These are phyloP conservation scores for Fonsecaea pugnacius DNA, from an alignment of 2,329 filamentous ascomycete species.

Conservation along the genomic window DNA sequence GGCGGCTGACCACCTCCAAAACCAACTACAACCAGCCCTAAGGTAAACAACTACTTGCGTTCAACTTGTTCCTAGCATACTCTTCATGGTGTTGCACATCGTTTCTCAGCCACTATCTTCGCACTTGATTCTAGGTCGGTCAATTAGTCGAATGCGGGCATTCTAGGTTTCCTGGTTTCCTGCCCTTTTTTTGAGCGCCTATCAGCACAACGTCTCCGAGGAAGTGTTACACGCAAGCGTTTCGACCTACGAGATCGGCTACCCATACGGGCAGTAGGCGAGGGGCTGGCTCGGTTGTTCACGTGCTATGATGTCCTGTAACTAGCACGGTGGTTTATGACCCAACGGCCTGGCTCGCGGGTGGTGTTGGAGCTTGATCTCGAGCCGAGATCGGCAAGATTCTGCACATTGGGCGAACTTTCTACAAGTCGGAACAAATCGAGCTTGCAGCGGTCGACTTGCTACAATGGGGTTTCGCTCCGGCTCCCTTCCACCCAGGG, in stretches of 20 bases:
- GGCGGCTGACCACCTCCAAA: neutral
- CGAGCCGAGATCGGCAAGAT: neutral
- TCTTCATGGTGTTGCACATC: neutral
- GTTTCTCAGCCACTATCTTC: neutral
- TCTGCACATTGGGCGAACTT: neutral
- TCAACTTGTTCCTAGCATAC: neutral
- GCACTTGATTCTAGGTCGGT: neutral
- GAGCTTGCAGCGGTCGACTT: neutral
- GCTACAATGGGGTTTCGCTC: neutral
- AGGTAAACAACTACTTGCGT: neutral
- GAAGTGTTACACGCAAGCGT: neutral
- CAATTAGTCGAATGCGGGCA: neutral
- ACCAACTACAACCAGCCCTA: neutral
- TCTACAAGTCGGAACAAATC: neutral
- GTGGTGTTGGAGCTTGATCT: neutral
- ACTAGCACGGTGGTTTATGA: neutral
- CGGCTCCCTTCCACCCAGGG: neutral
- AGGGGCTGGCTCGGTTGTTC: neutral
- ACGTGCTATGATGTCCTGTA: neutral
- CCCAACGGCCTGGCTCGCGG: neutral
- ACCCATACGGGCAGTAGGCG: neutral
- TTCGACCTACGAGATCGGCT: neutral
- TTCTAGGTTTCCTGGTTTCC: neutral
- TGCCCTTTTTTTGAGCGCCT: neutral
- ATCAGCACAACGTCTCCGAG: neutral